Conservation (phyloP, 441 rosid species). For the Adansonia grandidieri region DNA sequence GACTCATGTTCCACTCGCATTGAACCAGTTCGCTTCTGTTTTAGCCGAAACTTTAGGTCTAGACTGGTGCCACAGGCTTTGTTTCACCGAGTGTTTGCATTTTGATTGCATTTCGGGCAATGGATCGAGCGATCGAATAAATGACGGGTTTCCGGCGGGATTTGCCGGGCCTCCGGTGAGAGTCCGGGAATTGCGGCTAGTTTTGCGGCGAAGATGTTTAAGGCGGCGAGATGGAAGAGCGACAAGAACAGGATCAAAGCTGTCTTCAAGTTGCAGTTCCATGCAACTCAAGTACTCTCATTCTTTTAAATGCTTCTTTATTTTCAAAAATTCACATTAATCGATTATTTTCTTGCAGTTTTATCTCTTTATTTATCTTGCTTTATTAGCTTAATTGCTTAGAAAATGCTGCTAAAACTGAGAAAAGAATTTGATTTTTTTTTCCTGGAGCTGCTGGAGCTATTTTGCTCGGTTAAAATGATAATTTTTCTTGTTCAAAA, state of each 20-base stretch:
- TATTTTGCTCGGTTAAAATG: background rate
- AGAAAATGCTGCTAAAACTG: conserved; percentile 33
- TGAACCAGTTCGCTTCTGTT: conserved; percentile 22
- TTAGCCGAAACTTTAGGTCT: background rate
- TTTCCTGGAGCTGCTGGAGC: conserved; percentile 16
- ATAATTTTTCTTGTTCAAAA: background rate
- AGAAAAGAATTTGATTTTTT: conserved; percentile 4
- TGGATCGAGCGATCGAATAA: conserved; percentile 33
- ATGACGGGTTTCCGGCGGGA: conserved; percentile 38
- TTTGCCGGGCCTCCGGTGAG: conserved; percentile 44
- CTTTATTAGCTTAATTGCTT: conserved; percentile 29
- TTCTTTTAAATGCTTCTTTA: background rate
- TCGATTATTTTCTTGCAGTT: background rate
- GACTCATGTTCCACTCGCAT: conserved; percentile 31
- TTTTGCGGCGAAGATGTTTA: conserved; percentile 59
- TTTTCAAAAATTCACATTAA: background rate
- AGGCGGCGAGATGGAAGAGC: conserved; percentile 76
- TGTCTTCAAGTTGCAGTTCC: conserved; percentile 78
- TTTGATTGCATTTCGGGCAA: conserved; percentile 30
- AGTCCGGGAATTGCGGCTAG: conserved; percentile 28
- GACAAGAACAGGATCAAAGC: conserved; percentile 81
- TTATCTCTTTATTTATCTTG: background rate
- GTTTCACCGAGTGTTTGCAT: background rate
- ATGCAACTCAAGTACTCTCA: conserved; percentile 61
- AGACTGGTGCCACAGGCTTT: background rate